Evolutionary conservation across 441 rosid species (phyloP).

Genomic region (Adansonia madagascariensis): DNA sequence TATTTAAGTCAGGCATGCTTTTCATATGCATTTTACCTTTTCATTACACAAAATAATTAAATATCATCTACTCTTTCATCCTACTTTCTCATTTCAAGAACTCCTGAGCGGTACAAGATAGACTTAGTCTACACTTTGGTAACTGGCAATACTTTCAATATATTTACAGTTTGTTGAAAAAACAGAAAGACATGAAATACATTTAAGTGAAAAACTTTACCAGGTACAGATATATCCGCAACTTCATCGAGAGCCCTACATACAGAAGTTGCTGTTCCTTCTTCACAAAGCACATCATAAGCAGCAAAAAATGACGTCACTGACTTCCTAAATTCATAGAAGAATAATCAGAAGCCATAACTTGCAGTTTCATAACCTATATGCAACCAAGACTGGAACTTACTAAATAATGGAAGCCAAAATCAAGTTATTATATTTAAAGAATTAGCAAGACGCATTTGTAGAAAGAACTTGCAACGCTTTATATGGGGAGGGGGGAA

Average conservation of each 20-base stretch:
- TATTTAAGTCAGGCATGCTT: background rate
- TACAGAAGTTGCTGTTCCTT: constrained; percentile 88
- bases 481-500: background rate
- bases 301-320: constrained; percentile 78
- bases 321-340: constrained; percentile 73
- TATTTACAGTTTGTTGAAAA: background rate
- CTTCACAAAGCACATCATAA: constrained; percentile 89
- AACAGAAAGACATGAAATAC: constrained; percentile 6
- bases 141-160: constrained; percentile 7
- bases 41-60: background rate
- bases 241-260: constrained; percentile 89
- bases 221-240: constrained; percentile 89
- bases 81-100: background rate
- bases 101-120: background rate
- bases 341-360: constrained; percentile 31
- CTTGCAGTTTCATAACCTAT: constrained; percentile 7
- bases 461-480: background rate
- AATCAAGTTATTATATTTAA: background rate
- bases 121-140: background rate
- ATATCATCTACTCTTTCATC: constrained; percentile 5
- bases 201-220: constrained; percentile 39
- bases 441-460: background rate
- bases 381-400: background rate
- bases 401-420: background rate
- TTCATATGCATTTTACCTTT: background rate